These are phyloP conservation scores for Priceomyces haplophilus DNA, from an alignment of 805 yeast species.

Conservation along the genomic window DNA sequence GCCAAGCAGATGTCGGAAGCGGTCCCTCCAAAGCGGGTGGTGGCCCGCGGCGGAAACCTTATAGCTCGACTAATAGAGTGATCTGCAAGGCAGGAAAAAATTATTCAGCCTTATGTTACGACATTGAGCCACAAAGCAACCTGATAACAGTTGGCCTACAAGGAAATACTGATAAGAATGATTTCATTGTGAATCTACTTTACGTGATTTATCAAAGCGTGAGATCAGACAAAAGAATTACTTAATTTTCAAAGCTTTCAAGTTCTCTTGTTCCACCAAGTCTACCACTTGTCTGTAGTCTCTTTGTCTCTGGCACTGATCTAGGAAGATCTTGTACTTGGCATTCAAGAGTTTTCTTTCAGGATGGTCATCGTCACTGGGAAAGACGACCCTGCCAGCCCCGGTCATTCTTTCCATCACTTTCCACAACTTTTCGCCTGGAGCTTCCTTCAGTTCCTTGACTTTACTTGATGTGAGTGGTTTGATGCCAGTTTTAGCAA, in stretches of 20 bases:
- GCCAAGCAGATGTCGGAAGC: no score
- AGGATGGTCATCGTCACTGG: conserved; percentile 53
- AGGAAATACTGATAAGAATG: neutral
- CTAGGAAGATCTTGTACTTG: conserved; percentile 83
- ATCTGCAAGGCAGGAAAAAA: no score
- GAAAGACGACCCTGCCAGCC: conserved; percentile 74
- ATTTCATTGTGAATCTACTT: no score
- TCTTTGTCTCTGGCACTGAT: conserved; percentile 80
- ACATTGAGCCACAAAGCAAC: no score
- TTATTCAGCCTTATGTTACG: no score
- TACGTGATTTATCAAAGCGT: no score
- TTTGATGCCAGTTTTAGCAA: conserved; percentile 34
- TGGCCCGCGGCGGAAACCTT: no score
- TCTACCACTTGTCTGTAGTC: conserved; percentile 72
- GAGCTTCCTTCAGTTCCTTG: conserved; percentile 17
- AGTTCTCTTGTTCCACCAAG: conserved; percentile 32
- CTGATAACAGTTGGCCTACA: no score
- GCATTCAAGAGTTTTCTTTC: conserved; percentile 70
- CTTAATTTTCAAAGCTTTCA: conserved; percentile 8
- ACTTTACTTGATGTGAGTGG: conserved; percentile 31
- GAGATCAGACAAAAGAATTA: neutral
- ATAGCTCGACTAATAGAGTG: no score
- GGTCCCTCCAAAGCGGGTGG: no score
- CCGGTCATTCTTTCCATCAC: conserved; percentile 84
- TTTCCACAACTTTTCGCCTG: conserved; percentile 75